phyloP scores from a whole-genome alignment of 352 stramenopile genomes.

The Phytophthora boehmeriae region DNA sequence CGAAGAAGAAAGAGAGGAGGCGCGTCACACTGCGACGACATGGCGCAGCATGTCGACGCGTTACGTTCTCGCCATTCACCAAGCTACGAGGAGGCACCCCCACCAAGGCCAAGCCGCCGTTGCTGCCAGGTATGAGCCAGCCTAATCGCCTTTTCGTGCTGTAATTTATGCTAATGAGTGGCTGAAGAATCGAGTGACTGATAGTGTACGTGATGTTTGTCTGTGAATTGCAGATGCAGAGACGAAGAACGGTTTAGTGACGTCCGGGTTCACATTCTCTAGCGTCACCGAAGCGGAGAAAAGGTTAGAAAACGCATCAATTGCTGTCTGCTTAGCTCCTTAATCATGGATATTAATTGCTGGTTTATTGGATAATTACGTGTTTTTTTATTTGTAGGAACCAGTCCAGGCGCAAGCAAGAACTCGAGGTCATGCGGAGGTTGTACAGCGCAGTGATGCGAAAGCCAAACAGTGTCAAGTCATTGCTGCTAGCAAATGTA shows the following conservation, averaged over 20 bases:
- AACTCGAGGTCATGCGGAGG: conserved; percentile 51
- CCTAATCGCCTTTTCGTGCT: too few species aligned
- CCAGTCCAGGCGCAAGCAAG: conserved; percentile 43
- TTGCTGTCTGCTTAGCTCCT: not conserved
- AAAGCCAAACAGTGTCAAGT: conserved; percentile 44
- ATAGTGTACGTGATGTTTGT: conserved; percentile 1
- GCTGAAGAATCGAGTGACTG: not conserved
- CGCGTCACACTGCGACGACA: conserved; percentile 33
- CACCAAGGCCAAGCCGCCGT: conserved; percentile 6
- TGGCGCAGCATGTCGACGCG: conserved; percentile 37
- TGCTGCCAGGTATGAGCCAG: conserved; percentile 28
- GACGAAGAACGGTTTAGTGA: conserved; percentile 20
- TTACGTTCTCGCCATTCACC: conserved; percentile 83
- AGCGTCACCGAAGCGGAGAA: conserved; percentile 36
- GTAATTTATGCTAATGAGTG: not conserved
- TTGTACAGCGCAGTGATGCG: conserved; percentile 51
- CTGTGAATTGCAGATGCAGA: conserved; percentile 18
- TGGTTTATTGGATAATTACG: not conserved
- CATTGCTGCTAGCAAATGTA: conserved; percentile 42
- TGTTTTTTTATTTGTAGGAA: conserved; percentile 17
- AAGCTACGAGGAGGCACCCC: conserved; percentile 40
- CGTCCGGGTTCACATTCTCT: conserved; percentile 49
- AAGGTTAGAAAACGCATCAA: conserved; percentile 15
- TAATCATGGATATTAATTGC: not conserved
- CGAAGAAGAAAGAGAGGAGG: conserved; percentile 22